Percentiles rank a stretch among this genome's conserved stretches.
Conservation (phyloP, 2,329 filamentous ascomycete genomes). For the Alternaria rosae region DNA sequence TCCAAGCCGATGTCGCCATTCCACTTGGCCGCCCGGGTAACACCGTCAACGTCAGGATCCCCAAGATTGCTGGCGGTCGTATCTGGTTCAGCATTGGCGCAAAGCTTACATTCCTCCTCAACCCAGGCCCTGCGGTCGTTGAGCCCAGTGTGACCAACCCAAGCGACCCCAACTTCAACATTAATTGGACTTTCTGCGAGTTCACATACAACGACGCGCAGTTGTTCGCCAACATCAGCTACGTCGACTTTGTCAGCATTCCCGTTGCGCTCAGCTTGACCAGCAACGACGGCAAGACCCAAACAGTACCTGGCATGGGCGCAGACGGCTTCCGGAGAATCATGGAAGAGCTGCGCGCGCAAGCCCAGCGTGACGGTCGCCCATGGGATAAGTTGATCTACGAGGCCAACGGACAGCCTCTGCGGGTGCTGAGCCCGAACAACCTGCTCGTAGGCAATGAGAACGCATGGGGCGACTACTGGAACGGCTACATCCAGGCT, state of each 20-base stretch:
- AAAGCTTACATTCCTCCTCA: constrained; percentile 72
- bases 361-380: constrained; percentile 63
- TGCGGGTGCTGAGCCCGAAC: constrained; percentile 56
- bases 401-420: constrained; percentile 41
- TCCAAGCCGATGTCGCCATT: constrained; percentile 69
- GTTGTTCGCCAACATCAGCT: constrained; percentile 66
- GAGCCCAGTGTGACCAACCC: constrained; percentile 76
- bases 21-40: constrained; percentile 67
- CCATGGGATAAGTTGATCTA: constrained; percentile 69
- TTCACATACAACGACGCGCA: constrained; percentile 58
- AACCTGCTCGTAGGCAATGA: constrained; percentile 56
- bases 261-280: constrained; percentile 55
- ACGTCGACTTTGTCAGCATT: constrained; percentile 75
- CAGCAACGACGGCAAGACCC: constrained; percentile 48
- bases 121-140: constrained; percentile 75
- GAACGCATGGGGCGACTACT: constrained; percentile 60
- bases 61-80: constrained; percentile 73
- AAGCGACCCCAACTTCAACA: constrained; percentile 56
- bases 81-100: constrained; percentile 73
- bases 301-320: constrained; percentile 64
- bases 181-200: constrained; percentile 57
- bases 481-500: constrained; percentile 59
- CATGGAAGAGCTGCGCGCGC: constrained; percentile 61
- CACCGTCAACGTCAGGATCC: constrained; percentile 68
- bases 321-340: constrained; percentile 65